A percentile compares a stretch with the other conserved stretches of the same genome.
These are phyloP conservation scores for Kodamaea sagamina DNA, from an alignment of 805 yeast species.

Conservation along the genomic window DNA sequence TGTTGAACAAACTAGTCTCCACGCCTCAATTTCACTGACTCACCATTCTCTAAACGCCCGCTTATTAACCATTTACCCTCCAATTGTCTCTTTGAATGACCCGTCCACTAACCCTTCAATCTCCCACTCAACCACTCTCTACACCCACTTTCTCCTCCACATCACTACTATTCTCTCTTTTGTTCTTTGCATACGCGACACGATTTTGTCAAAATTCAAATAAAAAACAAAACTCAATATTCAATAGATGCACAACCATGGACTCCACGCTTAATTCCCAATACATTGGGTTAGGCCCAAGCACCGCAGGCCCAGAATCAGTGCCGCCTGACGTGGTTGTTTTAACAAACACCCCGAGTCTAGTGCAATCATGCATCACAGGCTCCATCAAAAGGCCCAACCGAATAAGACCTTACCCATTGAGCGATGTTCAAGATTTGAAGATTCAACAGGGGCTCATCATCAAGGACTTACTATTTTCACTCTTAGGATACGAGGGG, in stretches of 20 bases:
- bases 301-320: slow-evolving; percentile 6
- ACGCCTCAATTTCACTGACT: too few species aligned
- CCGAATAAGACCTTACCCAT: slow-evolving; percentile 44
- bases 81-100: too few species aligned
- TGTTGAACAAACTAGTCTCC: too few species aligned
- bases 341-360: slow-evolving; percentile 19
- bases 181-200: neutral
- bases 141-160: neutral
- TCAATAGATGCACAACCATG: slow-evolving; percentile 9
- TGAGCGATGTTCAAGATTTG: slow-evolving; percentile 47
- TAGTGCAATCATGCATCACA: slow-evolving; percentile 18
- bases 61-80: too few species aligned
- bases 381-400: slow-evolving; percentile 11
- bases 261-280: slow-evolving; percentile 10
- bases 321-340: slow-evolving; percentile 19
- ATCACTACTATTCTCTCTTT: neutral
- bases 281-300: slow-evolving; percentile 7
- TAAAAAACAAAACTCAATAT: slow-evolving; percentile 7
- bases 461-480: slow-evolving; percentile 66
- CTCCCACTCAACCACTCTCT: too few species aligned
- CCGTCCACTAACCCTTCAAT: neutral
- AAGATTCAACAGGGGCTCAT: slow-evolving; percentile 71
- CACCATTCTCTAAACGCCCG: too few species aligned
- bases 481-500: slow-evolving; percentile 77
- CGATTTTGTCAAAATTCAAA: neutral